These are phyloP conservation scores for Neofusicoccum parvum DNA, from an alignment of 2,329 filamentous ascomycete genomes.

Conservation along the genomic window DNA sequence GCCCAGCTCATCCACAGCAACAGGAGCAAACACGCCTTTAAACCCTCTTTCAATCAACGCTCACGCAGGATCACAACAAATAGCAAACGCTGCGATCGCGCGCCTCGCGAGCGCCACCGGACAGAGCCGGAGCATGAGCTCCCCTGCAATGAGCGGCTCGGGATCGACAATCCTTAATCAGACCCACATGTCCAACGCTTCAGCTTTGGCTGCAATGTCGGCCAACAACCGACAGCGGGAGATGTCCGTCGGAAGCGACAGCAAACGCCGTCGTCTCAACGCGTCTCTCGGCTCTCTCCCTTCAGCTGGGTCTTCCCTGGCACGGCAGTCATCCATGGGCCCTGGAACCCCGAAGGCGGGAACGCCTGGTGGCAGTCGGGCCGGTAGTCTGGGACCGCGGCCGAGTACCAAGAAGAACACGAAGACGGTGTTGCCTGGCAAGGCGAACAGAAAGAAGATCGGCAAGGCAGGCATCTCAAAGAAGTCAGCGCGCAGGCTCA, in stretches of 20 bases:
- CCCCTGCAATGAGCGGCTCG: slow-evolving; percentile 8
- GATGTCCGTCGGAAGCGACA: slow-evolving; percentile 56
- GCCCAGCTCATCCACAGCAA: slow-evolving; percentile 47
- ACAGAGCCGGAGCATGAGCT: neutral
- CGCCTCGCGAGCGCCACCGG: slow-evolving; percentile 41
- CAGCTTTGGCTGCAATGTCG: slow-evolving; percentile 23
- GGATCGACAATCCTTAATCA: slow-evolving; percentile 14
- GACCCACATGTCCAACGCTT: slow-evolving; percentile 23
- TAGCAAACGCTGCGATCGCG: slow-evolving; percentile 54
- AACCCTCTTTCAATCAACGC: slow-evolving; percentile 59
- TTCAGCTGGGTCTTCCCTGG: slow-evolving; percentile 54
- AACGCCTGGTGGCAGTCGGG: slow-evolving; percentile 54
- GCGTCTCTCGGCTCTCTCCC: slow-evolving; percentile 55
- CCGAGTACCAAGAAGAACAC: slow-evolving; percentile 49
- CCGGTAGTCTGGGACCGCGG: slow-evolving; percentile 60
- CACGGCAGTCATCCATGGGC: slow-evolving; percentile 61
- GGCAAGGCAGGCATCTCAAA: slow-evolving; percentile 36
- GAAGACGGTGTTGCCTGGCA: slow-evolving; percentile 59
- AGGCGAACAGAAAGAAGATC: slow-evolving; percentile 43
- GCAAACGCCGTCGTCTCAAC: slow-evolving; percentile 62
- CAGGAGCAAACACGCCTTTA: slow-evolving; percentile 52
- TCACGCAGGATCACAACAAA: slow-evolving; percentile 54
- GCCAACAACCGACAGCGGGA: slow-evolving; percentile 48
- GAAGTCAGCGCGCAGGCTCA: slow-evolving; percentile 39
- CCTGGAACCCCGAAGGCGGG: slow-evolving; percentile 63